A percentile compares a stretch with the other conserved stretches of the same genome.
phyloP scores from a whole-genome alignment of 2,329 filamentous ascomycete genomes.

The Penicillium sp. region DNA sequence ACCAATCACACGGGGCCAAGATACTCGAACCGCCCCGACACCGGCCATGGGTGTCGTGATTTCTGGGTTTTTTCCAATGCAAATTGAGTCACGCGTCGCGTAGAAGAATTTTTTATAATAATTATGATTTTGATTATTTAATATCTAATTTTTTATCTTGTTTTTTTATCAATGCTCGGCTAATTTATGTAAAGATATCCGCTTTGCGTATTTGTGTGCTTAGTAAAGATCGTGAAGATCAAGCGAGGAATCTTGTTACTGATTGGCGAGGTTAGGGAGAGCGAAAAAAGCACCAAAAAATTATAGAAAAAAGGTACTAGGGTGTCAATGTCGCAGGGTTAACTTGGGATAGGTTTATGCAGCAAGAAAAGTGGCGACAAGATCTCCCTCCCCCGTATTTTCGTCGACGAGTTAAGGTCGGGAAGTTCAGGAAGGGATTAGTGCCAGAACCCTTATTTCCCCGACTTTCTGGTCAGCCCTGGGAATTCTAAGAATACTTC shows the following conservation, averaged over 20 bases:
- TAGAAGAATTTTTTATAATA: neutral
- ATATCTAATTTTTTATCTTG: neutral
- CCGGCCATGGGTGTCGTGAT: conserved; percentile 24
- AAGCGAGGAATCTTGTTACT: neutral
- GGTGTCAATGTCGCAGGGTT: neutral
- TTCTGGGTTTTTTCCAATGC: conserved; percentile 3
- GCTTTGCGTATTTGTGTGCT: neutral
- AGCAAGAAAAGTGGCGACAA: conserved; percentile 20
- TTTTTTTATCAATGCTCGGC: conserved; percentile 4
- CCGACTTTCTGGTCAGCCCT: conserved; percentile 22
- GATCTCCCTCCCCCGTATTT: conserved; percentile 24
- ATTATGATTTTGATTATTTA: conserved; percentile 9
- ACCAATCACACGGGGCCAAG: conserved; percentile 10
- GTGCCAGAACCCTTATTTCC: conserved; percentile 8
- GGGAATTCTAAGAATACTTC: conserved; percentile 9
- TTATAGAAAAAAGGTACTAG: neutral
- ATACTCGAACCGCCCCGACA: conserved; percentile 22
- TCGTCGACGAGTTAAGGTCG: conserved; percentile 23
- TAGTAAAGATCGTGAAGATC: neutral
- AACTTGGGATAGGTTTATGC: neutral
- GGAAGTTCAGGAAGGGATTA: conserved; percentile 32
- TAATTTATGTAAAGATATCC: conserved; percentile 2
- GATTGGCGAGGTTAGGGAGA: neutral
- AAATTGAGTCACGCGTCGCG: conserved; percentile 12
- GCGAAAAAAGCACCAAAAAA: neutral